Base-by-base conservation (phyloP, 73 alveolate genomes). In the Paramecium bursaria region DNA sequence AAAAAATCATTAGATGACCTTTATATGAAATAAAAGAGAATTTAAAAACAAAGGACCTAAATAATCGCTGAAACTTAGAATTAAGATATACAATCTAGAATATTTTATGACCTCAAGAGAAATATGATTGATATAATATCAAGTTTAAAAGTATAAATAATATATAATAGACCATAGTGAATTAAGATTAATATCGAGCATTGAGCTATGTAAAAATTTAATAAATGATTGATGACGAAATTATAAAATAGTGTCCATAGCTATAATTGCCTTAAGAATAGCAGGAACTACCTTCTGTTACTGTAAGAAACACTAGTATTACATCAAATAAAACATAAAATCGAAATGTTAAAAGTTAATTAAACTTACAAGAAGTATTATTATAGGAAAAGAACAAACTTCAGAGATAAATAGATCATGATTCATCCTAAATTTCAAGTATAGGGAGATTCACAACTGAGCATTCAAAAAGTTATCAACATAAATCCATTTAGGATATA, bases 121-220 rank as follows among this genome's bases (percentile, higher is more conserved):
- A 57, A 57, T 2, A 48, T 57, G 9, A 30, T 17, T 30, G 76
- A 57, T 57, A 57, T 57, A 19, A 10, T 57, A 10, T 30, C 27
- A 19, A 30, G 17, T 4, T 17, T 57, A 25, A 23, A 30, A 30
- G 49, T 30, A 30, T 23, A 57, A 31, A 42, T 30, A 23, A 30
- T 7, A 4, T 23, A 11, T 29, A n/a, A n/a, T n/a, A n/a, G n/a
- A n/a, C n/a, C n/a, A n/a, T n/a, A n/a, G n/a, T n/a, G n/a, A n/a
- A n/a, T n/a, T n/a, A n/a, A n/a, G 76, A 57, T n/a, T 57, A 57
- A 7, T 50, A 57, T 27, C 27, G 76, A 30, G 76, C 76, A 13
- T 57, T 13, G 2, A 57, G 33, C 33, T 57, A 57, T 57, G 21
- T 23, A 23, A 0, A 14, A 9, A 57, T 57, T 30, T 30, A 57